Evolutionary conservation across 257 asterid genomes (phyloP).

Genomic region (Verbascum thapsus): DNA sequence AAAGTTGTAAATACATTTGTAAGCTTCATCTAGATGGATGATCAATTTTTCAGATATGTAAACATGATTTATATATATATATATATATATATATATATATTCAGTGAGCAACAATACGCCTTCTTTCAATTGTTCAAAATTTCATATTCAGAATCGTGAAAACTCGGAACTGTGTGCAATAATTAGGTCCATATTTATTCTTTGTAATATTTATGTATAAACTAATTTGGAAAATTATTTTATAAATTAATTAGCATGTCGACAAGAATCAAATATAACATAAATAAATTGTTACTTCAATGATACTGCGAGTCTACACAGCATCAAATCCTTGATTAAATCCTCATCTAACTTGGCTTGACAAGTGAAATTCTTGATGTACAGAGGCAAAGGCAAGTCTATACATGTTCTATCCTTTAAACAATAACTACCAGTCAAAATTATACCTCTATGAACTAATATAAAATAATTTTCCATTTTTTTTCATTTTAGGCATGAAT

Average conservation of each 20-base stretch:
- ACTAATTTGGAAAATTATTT: not conserved
- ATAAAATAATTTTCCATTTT: not conserved
- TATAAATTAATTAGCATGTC: not conserved
- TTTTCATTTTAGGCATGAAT: not conserved
- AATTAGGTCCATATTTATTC: not conserved
- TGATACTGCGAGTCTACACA: no score
- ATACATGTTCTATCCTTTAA: not conserved
- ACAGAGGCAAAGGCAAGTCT: not conserved
- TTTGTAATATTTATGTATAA: not conserved
- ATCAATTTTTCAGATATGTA: no score
- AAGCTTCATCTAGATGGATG: not conserved
- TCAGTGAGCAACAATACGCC: no score
- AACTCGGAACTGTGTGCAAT: not conserved
- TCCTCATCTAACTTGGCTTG: not conserved
- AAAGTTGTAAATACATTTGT: not conserved
- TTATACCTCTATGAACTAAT: not conserved
- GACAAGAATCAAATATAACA: not conserved
- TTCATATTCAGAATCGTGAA: not conserved
- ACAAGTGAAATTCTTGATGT: not conserved
- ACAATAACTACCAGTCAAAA: conserved; percentile 7
- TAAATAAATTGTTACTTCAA: no score
- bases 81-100: no score
- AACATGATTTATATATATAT: no score
- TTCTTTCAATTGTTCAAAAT: not conserved
- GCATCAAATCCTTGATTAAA: not conserved